Evolutionary conservation across 2,329 filamentous ascomycete species (phyloP).

Genomic region (Colletotrichum cereale): DNA sequence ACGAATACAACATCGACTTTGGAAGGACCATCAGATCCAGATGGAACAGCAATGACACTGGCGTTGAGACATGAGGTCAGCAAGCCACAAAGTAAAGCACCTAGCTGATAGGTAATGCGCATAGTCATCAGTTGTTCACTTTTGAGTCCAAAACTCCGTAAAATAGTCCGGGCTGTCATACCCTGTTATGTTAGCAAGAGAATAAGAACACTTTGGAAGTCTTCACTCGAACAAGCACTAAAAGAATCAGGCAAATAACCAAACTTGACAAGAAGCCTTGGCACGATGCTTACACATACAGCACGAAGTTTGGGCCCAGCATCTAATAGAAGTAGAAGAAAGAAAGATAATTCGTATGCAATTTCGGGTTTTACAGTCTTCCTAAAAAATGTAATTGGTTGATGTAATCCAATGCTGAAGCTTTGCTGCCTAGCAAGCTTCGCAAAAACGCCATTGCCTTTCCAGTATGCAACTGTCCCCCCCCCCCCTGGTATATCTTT

Average conservation of each 20-base stretch:
- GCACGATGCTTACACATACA: not conserved
- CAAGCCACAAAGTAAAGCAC: not conserved
- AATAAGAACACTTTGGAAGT: not conserved
- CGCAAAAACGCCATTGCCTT: not conserved
- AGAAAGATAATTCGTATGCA: not conserved
- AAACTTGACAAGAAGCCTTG: not conserved
- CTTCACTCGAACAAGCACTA: not conserved
- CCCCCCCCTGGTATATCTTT: not conserved
- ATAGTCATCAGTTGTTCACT: not conserved
- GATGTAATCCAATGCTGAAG: not conserved
- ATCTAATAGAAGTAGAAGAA: too few species aligned
- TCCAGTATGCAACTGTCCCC: not conserved
- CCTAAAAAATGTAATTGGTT: not conserved
- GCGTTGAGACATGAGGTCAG: not conserved
- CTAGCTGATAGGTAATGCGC: not conserved
- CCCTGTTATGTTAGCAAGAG: not conserved
- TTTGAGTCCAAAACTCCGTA: too few species aligned
- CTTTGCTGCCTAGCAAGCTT: not conserved
- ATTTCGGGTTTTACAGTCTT: not conserved
- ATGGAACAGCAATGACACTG: not conserved
- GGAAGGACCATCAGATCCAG: not conserved
- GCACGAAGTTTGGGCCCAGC: rapidly evolving
- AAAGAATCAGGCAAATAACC: not conserved
- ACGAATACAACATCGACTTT: not conserved
- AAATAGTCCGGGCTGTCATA: too few species aligned